Evolutionary conservation across 768 basidiomycete genomes (phyloP), one percentile per base, ranked within the genome.

Genomic region (Suillus bovinus): DNA sequence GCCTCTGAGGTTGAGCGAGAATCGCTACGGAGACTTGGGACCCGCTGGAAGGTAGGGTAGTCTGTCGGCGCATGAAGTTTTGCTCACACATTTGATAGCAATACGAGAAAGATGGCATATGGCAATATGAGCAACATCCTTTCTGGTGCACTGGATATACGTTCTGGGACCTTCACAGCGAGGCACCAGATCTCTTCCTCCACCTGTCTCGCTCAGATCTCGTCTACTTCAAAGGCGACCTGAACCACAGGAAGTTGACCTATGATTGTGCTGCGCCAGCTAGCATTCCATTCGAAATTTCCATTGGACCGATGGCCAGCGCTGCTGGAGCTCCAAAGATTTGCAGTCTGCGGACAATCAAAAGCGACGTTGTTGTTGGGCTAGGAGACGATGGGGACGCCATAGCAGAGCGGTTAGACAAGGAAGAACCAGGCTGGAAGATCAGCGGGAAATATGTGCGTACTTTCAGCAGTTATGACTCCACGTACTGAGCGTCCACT

Each of bases 131-230:
- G 74, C 90, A 94, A 69, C 93, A 95, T 68, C 90, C 92, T 11
- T 94, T 93, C 82, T 94, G 93, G 93, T 94, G 93, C 74, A 93
- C 93, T n/a, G 95, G 94, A 7, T 96, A 93, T 79, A 96, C 94
- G 44, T 96, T 87, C 80, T 94, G 93, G 92, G 90, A 93, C 59
- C 74, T 93, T 52, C 89, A 88, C 65, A 80, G 81, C 63, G 92
- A 94, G 74, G 91, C 91, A 0, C 93, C 93, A 3, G 93, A 94
- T 81, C 77, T 97, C 56, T 98, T 96, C 84, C 84, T 96, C 59
- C 89, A 96, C 73, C 87, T 98, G 42, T 90, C 92, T 61, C 87
- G 87, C 38, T 93, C 92, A 36, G 91, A 97, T 71, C 85, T 98
- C 50, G 96, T 97, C 69, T 82, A 85, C 72, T 97, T 97, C 85